Percentiles rank a stretch among this genome's conserved stretches.
Evolutionary conservation across 2,329 filamentous ascomycete species (phyloP).

Genomic region (Fusarium foetens): DNA sequence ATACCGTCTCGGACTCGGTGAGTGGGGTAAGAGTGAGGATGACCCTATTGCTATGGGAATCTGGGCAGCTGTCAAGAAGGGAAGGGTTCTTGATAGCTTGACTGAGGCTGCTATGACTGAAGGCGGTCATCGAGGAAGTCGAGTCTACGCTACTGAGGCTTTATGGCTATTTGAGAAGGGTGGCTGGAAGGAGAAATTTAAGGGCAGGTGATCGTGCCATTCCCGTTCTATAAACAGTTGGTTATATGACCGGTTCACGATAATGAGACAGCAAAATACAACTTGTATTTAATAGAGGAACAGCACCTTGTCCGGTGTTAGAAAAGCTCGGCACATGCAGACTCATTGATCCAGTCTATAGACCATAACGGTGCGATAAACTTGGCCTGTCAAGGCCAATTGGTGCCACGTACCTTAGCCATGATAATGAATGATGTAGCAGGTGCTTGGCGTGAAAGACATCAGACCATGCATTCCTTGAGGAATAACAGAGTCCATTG

Average conservation of each 20-base stretch:
- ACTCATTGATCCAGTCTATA: neutral
- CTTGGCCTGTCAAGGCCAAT: neutral
- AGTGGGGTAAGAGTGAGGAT: slow-evolving; percentile 69
- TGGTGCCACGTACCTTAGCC: slow-evolving; percentile 24
- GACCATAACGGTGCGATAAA: neutral
- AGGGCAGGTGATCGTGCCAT: slow-evolving; percentile 57
- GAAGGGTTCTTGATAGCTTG: slow-evolving; percentile 79
- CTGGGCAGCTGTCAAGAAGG: slow-evolving; percentile 83
- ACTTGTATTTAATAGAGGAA: neutral
- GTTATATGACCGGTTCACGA: neutral
- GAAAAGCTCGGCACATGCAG: neutral
- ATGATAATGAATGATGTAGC: neutral
- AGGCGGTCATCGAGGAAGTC: slow-evolving; percentile 79
- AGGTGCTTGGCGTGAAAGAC: neutral
- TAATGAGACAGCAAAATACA: neutral
- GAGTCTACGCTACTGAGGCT: slow-evolving; percentile 87
- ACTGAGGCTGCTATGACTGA: slow-evolving; percentile 78
- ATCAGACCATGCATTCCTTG: neutral
- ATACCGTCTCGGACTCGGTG: slow-evolving; percentile 80
- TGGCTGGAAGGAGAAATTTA: slow-evolving; percentile 72
- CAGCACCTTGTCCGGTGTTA: neutral
- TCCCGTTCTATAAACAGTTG: neutral
- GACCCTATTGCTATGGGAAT: slow-evolving; percentile 77
- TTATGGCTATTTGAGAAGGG: slow-evolving; percentile 85
- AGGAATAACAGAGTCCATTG: neutral